Base-by-base conservation (phyloP, 129 eudicot species). In the Flaveria bidentis region DNA sequence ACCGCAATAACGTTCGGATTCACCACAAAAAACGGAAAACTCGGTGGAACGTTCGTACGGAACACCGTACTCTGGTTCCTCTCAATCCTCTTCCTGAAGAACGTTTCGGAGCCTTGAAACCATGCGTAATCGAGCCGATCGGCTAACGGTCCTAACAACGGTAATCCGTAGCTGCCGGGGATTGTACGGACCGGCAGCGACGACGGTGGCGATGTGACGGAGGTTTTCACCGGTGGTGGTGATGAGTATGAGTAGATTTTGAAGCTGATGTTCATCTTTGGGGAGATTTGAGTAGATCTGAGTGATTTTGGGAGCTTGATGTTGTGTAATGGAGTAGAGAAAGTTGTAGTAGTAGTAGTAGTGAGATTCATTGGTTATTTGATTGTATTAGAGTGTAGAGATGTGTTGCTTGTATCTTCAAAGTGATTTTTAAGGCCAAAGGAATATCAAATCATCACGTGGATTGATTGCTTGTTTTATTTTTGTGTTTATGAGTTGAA, bases 21-120 rank as follows among this genome's bases (percentile, higher is more conserved):
- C 2, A 26, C 58, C 61, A 83, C 61, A 23, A 86, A 77, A 65
- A 88, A 88, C 0, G 90, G 96, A 10, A 80, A 80, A 10, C 86
- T 82, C 9, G 96, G 96, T 9, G 96, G 96, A 80, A 90, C 86
- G 77, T 90, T 90, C 49, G 86, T 78, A 4, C 96, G 84, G 78
- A 85, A 87, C 2, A 90, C 92, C 15, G 92, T 87, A 73, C 90
- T 85, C 45, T 84, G 73, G 70, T 88, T 50, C 46, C 81, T 88
- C 45, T 84, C 78, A 1, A 90, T 76, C 22, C 89, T 70, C 67
- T 83, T 45, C 6, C 12, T 51, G 77, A 88, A 90, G 84, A 84
- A 90, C 2, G 69, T 7, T 8, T 82, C 81, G 11, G 55, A n/a
- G 23, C 93, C 93, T 76, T 85, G 85, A 57, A 69, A 62, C 82